Conservation (phyloP, 345 rosid genomes). For the Carallia brachiata region DNA sequence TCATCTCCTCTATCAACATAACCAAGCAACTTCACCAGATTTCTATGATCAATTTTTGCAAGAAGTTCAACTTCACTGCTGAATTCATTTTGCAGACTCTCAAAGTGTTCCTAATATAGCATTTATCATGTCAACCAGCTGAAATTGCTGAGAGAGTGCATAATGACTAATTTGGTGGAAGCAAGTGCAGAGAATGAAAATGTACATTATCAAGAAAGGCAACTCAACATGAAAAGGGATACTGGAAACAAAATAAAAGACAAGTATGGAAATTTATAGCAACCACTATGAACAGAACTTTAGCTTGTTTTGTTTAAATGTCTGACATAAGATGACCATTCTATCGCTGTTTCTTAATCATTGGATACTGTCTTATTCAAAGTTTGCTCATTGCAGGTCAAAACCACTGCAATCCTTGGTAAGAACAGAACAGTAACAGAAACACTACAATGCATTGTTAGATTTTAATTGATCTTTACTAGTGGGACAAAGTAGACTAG, state of each 20-base stretch:
- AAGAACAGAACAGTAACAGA: neutral
- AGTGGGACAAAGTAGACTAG: neutral
- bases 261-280: neutral
- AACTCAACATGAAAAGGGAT: neutral
- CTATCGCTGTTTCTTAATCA: too few species aligned
- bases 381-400: neutral
- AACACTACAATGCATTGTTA: neutral
- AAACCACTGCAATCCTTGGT: neutral
- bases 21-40: constrained; percentile 87
- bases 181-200: neutral
- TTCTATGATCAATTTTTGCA: constrained; percentile 86
- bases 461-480: neutral
- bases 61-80: constrained; percentile 93
- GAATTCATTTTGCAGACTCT: constrained; percentile 66
- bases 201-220: neutral
- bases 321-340: too few species aligned
- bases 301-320: too few species aligned
- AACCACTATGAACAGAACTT: too few species aligned
- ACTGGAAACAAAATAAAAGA: neutral
- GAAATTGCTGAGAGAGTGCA: constrained; percentile 1
- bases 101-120: constrained; percentile 62
- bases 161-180: constrained; percentile 1
- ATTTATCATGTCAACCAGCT: constrained; percentile 18
- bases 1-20: constrained; percentile 78
- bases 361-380: neutral